phyloP scores from a whole-genome alignment of 2,329 filamentous ascomycete genomes.

The Chalaropsis thielavioides region DNA sequence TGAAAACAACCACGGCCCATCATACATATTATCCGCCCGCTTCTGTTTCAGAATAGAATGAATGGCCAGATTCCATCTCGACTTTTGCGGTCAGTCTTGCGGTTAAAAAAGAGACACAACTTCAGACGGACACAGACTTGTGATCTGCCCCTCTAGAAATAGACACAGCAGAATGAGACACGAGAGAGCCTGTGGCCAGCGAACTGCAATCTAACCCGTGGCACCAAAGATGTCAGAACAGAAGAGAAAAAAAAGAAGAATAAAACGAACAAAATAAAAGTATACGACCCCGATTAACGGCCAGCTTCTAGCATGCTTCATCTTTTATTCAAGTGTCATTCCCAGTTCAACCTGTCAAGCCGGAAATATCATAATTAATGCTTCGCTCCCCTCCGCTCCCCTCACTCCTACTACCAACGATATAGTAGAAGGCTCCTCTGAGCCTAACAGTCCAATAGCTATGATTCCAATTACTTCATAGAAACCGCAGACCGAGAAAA shows the following conservation, averaged over 20 bases:
- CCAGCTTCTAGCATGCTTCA: neutral
- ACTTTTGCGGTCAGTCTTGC: neutral
- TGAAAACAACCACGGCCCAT: neutral
- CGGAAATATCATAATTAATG: neutral
- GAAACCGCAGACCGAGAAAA: neutral
- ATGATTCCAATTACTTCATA: conserved; percentile 6
- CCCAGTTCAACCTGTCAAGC: neutral
- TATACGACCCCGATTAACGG: neutral
- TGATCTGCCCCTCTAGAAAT: neutral
- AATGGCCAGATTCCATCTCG: neutral
- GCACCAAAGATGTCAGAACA: neutral
- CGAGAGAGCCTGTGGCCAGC: neutral
- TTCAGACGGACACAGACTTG: conserved; percentile 3
- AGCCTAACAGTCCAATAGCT: neutral
- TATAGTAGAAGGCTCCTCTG: neutral
- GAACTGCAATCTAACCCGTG: neutral
- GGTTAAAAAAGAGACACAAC: neutral
- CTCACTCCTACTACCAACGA: neutral
- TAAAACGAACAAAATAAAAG: neutral
- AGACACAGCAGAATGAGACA: neutral
- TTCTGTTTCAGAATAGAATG: conserved; percentile 1
- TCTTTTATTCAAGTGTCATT: neutral
- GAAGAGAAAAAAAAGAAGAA: neutral
- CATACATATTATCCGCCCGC: neutral
- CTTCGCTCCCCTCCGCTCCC: neutral